Evolutionary conservation across 768 basidiomycete species (phyloP).

Genomic region (Gautieria morchelliformis): DNA sequence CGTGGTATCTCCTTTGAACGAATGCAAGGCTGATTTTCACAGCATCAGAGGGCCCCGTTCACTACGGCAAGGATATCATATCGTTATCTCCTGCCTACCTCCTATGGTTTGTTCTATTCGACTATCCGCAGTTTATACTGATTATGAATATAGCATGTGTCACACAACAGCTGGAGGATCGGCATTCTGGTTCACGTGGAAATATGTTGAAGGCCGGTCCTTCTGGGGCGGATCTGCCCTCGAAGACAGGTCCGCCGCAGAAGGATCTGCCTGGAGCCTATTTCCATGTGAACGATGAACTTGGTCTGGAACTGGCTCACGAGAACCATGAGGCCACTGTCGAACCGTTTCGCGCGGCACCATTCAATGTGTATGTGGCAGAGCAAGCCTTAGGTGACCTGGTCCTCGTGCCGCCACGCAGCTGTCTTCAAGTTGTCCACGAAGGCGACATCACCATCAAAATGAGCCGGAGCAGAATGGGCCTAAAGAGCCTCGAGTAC

Average conservation of each 20-base stretch:
- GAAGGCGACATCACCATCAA: constrained; percentile 74
- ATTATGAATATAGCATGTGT: constrained; percentile 46
- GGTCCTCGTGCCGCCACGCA: constrained; percentile 70
- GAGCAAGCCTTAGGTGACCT: constrained; percentile 72
- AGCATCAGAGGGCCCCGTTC: neutral
- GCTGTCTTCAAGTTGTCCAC: constrained; percentile 81
- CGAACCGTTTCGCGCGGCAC: constrained; percentile 53
- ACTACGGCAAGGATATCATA: constrained; percentile 76
- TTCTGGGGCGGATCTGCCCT: too few relatives aligned
- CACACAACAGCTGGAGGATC: constrained; percentile 64
- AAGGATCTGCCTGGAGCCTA: constrained; percentile 45
- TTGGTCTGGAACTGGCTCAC: constrained; percentile 58
- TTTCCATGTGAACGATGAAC: constrained; percentile 37
- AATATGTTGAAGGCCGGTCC: too few relatives aligned
- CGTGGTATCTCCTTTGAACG: neutral
- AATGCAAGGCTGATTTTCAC: neutral
- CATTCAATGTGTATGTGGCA: constrained; percentile 58
- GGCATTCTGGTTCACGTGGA: constrained; percentile 88
- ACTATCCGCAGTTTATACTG: constrained; percentile 4
- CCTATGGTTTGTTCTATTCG: constrained; percentile 31
- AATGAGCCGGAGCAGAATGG: constrained; percentile 83
- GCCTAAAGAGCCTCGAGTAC: constrained; percentile 43
- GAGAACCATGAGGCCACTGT: constrained; percentile 59
- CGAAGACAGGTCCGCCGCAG: constrained; percentile 35
- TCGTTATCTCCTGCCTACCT: constrained; percentile 48